Conservation (phyloP, 139 green algal species). For the Spirogloea muscicola region DNA sequence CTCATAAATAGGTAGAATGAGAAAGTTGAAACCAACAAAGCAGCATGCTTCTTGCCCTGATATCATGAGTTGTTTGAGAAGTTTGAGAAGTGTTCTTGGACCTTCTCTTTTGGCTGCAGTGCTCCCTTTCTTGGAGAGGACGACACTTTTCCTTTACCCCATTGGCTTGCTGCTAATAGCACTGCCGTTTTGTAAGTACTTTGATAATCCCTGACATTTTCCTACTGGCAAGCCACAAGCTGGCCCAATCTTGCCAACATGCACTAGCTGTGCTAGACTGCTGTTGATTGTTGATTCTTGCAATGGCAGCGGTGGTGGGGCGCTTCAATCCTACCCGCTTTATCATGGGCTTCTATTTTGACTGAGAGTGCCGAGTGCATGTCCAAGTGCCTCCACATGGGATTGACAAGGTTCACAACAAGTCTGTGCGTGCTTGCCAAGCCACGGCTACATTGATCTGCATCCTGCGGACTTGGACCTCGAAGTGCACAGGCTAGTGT, state of each 20-base stretch:
- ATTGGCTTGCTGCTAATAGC: slow-evolving; percentile 65
- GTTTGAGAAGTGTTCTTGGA: too few species aligned
- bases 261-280: background rate
- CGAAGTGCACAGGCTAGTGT: too few species aligned
- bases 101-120: slow-evolving; percentile 21
- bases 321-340: slow-evolving; percentile 34
- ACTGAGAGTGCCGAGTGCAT: slow-evolving; percentile 1
- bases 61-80: background rate
- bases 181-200: slow-evolving; percentile 58
- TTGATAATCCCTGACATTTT: background rate
- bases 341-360: slow-evolving; percentile 20
- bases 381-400: too few species aligned
- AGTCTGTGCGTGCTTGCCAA: too few species aligned
- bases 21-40: background rate
- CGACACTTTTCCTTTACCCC: slow-evolving; percentile 82
- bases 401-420: too few species aligned
- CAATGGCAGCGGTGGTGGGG: slow-evolving; percentile 8
- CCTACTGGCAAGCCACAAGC: background rate
- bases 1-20: background rate
- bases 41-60: background rate
- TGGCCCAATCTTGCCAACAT: background rate
- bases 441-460: too few species aligned
- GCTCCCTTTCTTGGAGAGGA: slow-evolving; percentile 39
- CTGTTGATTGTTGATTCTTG: background rate
- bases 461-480: too few species aligned